Conservation (phyloP, 176 grass and related monocot genomes). For the Melocanna baccifera region DNA sequence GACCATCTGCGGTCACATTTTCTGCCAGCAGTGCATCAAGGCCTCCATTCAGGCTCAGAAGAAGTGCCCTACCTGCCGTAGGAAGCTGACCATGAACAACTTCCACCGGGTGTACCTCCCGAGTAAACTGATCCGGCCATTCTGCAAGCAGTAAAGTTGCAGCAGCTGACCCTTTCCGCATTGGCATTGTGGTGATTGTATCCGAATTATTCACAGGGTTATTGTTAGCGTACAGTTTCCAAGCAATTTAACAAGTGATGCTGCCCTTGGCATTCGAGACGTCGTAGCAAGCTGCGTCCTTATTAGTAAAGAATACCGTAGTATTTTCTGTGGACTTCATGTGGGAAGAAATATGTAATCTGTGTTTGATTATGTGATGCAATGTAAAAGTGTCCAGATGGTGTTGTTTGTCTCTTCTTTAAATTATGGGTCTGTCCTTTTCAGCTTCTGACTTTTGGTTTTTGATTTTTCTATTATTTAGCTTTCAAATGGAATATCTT, state of each 20-base stretch:
- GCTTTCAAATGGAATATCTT: too few species aligned
- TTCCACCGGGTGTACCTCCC: conserved; percentile 88
- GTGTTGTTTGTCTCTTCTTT: background rate
- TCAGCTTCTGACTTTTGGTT: too few species aligned
- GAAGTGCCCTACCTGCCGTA: conserved; percentile 85
- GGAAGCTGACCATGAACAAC: conserved; percentile 44
- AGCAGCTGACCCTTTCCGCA: conserved; percentile 16
- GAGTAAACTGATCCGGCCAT: conserved; percentile 31
- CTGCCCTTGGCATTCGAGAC: background rate
- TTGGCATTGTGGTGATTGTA: conserved; percentile 27
- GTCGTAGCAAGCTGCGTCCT: background rate
- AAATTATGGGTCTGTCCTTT: too few species aligned
- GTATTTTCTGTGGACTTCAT: background rate
- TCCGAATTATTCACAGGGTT: conserved; percentile 21
- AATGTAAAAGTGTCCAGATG: background rate
- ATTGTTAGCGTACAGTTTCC: conserved; percentile 17
- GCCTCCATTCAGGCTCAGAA: conserved; percentile 54
- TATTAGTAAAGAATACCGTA: background rate
- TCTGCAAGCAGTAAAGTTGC: background rate
- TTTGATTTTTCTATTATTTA: too few species aligned
- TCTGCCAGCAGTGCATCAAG: conserved; percentile 72
- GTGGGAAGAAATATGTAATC: background rate
- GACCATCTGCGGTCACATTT: conserved; percentile 89
- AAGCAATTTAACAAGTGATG: conserved; percentile 38
- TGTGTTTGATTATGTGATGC: background rate